These are phyloP conservation scores for Fonsecaea pedrosoi DNA, from an alignment of 2,329 filamentous ascomycete species.

Conservation along the genomic window DNA sequence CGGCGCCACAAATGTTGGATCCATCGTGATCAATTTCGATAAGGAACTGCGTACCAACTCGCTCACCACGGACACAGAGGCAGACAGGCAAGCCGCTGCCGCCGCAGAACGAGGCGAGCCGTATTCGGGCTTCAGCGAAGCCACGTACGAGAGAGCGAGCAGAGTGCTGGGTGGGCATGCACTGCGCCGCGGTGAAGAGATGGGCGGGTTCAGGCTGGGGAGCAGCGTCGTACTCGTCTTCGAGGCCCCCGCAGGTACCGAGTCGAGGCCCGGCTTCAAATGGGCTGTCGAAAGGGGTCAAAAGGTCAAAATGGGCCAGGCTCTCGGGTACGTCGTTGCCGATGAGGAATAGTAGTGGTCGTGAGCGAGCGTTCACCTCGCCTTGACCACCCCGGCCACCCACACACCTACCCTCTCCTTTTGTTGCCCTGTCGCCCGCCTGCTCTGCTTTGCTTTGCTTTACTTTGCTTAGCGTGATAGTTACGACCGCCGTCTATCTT, in stretches of 20 bases:
- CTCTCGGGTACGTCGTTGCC: constrained; percentile 75
- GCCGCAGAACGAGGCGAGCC: constrained; percentile 77
- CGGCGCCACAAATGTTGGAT: constrained; percentile 95
- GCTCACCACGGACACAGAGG: constrained; percentile 88
- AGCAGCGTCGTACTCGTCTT: constrained; percentile 96
- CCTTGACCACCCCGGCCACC: too few species aligned
- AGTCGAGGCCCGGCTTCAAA: constrained; percentile 71
- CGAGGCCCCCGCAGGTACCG: constrained; percentile 77
- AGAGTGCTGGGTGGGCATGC: constrained; percentile 81
- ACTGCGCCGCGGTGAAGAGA: constrained; percentile 86
- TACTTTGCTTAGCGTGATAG: too few species aligned
- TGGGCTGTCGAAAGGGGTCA: constrained; percentile 90
- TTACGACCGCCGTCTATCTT: too few species aligned
- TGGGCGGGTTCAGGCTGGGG: constrained; percentile 96
- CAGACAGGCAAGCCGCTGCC: constrained; percentile 82
- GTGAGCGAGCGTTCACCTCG: too few species aligned
- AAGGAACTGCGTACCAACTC: constrained; percentile 90
- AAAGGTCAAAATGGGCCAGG: constrained; percentile 86
- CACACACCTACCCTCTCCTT: too few species aligned
- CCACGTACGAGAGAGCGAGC: constrained; percentile 81
- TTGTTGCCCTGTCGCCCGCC: too few species aligned
- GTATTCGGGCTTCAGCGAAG: constrained; percentile 91
- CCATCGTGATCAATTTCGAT: constrained; percentile 97
- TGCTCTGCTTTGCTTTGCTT: too few species aligned
- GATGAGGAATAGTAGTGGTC: constrained; percentile 15